Evolutionary conservation across 345 rosid genomes (phyloP).

Genomic region (Brassica rapa): DNA sequence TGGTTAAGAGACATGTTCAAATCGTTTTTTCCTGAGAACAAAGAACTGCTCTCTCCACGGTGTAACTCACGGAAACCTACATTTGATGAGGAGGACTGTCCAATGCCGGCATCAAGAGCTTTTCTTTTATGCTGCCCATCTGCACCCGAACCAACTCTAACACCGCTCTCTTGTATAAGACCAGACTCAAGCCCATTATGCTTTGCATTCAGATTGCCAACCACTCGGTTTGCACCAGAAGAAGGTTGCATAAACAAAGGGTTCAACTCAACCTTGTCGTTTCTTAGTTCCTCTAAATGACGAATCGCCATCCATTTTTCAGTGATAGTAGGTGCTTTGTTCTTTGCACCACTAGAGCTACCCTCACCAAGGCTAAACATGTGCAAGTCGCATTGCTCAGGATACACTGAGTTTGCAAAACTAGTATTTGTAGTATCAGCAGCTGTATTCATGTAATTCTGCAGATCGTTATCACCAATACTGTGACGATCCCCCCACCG

Average conservation of each 20-base stretch:
- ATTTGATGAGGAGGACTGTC: conserved; percentile 53
- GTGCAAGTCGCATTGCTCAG: conserved; percentile 49
- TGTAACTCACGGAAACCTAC: conserved; percentile 60
- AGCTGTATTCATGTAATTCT: conserved; percentile 53
- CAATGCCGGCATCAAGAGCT: conserved; percentile 63
- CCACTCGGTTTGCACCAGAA: conserved; percentile 41
- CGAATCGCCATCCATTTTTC: conserved; percentile 51
- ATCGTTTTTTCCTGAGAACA: conserved; percentile 44
- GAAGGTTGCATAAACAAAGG: conserved; percentile 50
- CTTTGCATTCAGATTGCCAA: conserved; percentile 45
- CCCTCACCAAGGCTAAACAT: conserved; percentile 48
- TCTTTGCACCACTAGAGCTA: conserved; percentile 47
- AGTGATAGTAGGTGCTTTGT: conserved; percentile 41
- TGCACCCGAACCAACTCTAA: conserved; percentile 49
- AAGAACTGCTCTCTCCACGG: conserved; percentile 54
- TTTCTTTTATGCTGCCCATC: conserved; percentile 82
- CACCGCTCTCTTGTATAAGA: conserved; percentile 43
- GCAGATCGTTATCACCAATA: conserved; percentile 49
- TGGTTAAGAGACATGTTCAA: conserved; percentile 49
- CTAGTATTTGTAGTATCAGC: conserved; percentile 42
- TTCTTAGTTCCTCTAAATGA: conserved; percentile 54
- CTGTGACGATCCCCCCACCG: conserved; percentile 63
- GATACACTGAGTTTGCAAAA: conserved; percentile 50
- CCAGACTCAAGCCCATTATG: conserved; percentile 49
- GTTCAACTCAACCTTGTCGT: conserved; percentile 45